Evolutionary conservation across 2,329 filamentous ascomycete species (phyloP), one percentile per base, ranked within the genome.

Genomic region (Fusarium hostae): DNA sequence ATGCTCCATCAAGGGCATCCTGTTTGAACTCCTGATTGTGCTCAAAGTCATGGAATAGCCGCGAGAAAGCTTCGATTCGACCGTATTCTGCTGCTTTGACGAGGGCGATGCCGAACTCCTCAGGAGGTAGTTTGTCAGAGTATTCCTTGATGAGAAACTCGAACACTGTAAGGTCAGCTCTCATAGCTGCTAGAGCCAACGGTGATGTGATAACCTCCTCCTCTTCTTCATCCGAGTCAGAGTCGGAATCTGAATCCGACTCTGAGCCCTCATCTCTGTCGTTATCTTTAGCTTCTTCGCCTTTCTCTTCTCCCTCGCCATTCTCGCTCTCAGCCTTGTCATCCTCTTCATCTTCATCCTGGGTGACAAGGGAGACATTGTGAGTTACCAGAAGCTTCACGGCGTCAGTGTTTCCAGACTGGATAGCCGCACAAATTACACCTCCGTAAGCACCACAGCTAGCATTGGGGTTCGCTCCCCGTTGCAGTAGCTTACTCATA

Each of bases 381-480:
- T 79, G 74, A 26, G 81, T 77, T 3, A 84, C 82, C 3, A 84
- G 76, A 26, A 84, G 71, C 60, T 80, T 79, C 3, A 84, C 82
- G 1, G 82, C 81, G 3, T 79, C 81, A 11, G 78, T 75, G 20
- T 83, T 84, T 7, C 82, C 82, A 3, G 82, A 84, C 13, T 75
- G 77, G 13, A 84, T 84, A 2, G 82, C 82, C 1, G 81, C 79
- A 41, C 82, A 83, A 20, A 84, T 78, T 1, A 84, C 82, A 0
- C 78, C 79, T 0, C 81, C 57, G 74, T 75, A 26, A 72, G 73
- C 2, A 66, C 54, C 10, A 70, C 74, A 48, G 62, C 67, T 30
- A 2, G 81, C 81, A 45, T 84, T 82, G 1, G 80, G 74, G 35
- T 83, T 74, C 5, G 82, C 82, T 9, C 79, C 79, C 62, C 79